Evolutionary conservation across 352 stramenopile species (phyloP), one percentile per base, ranked within the genome.

Genomic region (Globisporangium parvum): DNA sequence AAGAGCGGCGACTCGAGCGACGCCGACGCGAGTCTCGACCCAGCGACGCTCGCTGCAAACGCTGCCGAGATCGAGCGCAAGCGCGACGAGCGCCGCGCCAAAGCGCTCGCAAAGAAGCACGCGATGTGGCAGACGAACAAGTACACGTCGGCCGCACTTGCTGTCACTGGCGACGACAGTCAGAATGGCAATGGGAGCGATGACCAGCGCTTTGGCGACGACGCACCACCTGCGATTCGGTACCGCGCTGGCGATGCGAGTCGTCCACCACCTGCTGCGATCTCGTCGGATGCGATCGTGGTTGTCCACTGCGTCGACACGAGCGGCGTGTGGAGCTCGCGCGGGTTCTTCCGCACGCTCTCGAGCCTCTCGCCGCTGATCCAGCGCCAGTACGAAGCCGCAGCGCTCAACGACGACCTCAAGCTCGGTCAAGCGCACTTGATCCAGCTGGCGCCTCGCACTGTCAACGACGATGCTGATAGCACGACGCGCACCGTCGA

Each of bases 221-320:
- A 18, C 11, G 14, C 48, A n/a, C 47, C 47, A 21, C 18, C 31
- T 26, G 31, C 48, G 28, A 57, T 91, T 6, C 60, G 61, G 12
- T 91, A 86, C 57, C 69, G 72, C 6, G 66, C 79, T 12, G 81
- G 78, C 6, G 78, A 89, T 47, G 81, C 81, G 17, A 87, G 76
- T 35, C 70, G 64, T 2, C 79, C 79, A 12, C 60, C 55, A 33
- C 14, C 63, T 6, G 58, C 48, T 15, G 54, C 44, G 21, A 49
- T 80, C 10, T 57, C 40, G 2, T 60, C 46, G 0, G 64, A 45
- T 3, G 59, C 64, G 6, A 57, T 67, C 28, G 77, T 91, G 55
- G 74, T 89, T 52, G 71, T 87, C n/a, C 81, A 91, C 28, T 91
- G 78, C 47, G 78, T 89, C 31, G 77, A 91, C 45, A 91, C 71